A percentile compares a stretch with the other conserved stretches of the same genome.
Conservation (phyloP, 768 basidiomycete species). For the Lactifluus pinguis region DNA sequence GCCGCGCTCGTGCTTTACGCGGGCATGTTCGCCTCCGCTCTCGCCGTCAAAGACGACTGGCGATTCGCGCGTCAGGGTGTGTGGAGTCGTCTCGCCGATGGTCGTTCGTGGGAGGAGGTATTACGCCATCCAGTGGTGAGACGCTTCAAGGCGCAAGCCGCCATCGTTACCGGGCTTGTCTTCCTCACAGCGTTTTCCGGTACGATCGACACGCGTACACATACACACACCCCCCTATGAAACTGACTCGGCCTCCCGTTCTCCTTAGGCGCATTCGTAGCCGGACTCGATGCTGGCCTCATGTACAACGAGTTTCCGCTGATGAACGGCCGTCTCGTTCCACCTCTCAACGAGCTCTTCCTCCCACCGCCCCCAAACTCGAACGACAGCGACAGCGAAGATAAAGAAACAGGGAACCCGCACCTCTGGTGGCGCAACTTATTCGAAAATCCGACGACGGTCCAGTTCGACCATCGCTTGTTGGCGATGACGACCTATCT, state of each 20-base stretch:
- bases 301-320: constrained; percentile 97
- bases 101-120: constrained; percentile 34
- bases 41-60: constrained; percentile 72
- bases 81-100: constrained; percentile 48
- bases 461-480: constrained; percentile 93
- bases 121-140: constrained; percentile 49
- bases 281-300: constrained; percentile 92
- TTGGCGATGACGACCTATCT: constrained; percentile 87
- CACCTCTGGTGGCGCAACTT: constrained; percentile 97
- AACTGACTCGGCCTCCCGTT: not conserved
- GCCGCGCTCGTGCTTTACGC: constrained; percentile 85
- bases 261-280: constrained; percentile 85
- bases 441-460: constrained; percentile 95
- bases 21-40: constrained; percentile 80
- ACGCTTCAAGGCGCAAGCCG: constrained; percentile 50
- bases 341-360: constrained; percentile 77
- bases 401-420: constrained; percentile 34
- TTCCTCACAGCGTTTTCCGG: constrained; percentile 90
- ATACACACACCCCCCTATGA: constrained; percentile 1
- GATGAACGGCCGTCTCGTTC: constrained; percentile 85
- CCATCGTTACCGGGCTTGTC: constrained; percentile 65
- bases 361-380: constrained; percentile 29
- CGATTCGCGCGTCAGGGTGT: constrained; percentile 48
- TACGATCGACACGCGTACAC: constrained; percentile 26
- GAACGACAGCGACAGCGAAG: constrained; percentile 33